Base-by-base conservation (phyloP, 2,329 filamentous ascomycete species). In the Akanthomyces dipterigenus region DNA sequence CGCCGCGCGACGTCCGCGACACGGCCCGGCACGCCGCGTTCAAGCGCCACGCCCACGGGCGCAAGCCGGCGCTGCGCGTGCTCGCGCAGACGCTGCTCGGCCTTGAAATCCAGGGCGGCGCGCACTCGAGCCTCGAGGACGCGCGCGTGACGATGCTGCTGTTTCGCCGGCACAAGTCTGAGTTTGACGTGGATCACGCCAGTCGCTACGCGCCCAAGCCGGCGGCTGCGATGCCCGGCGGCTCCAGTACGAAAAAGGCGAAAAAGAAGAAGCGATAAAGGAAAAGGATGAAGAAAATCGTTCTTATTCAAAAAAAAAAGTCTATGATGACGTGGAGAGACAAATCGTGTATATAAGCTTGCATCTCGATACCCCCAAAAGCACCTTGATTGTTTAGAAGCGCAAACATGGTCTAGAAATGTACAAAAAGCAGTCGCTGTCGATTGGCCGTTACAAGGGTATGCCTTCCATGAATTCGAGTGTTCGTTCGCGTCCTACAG, bases 131-230 rank as follows among this genome's bases (percentile, higher is more conserved):
- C 71, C 76, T 88, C 64, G 79, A 88, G 77, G 95, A 99, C 78
- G 95, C 95, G 1, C 81, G 91, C 66, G 91, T 90, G 5, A 88
- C 92, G 0, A 98, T 99, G 92, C 77, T 93, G 61, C 77, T 99
- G 46, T 98, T 96, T 70, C 82, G 90, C 64, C 84, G 86, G 66
- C 85, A 92, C 72, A 98, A 97, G 76, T 80, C 87, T 20, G 89
- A 82, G 0, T 97, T 99, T 70, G 95, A 98, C 71, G 78, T 86
- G 62, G 91, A 96, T 71, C 86, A 91, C 72, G 78, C 87, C 61
- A 87, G 85, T 72, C 85, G 83, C 62, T 95, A 83, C 72, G 79
- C 82, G 3, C 70, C 76, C 7, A 75, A 67, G 60, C 61, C 65
- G 31, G 20, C 57, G 9, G 18, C 60, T 9, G 54, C 16, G n/a